Conservation (phyloP, 1,284 basidiomycete species). For the Anthracocystis panici-leucophaei region DNA sequence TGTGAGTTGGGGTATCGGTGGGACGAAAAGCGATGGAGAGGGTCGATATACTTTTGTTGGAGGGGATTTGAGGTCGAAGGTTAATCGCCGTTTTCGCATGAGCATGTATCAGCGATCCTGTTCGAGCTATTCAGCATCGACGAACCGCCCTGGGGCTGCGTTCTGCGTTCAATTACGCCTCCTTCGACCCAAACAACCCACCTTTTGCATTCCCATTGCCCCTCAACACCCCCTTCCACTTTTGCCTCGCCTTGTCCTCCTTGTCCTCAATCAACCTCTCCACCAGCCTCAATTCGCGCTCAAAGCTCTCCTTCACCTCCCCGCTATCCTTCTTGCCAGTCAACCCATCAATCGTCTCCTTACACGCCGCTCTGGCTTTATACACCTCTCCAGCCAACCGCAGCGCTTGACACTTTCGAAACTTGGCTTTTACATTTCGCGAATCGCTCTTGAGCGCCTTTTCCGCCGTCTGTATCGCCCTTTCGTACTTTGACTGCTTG, state of each 20-base stretch:
- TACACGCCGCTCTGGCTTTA: constrained; percentile 2
- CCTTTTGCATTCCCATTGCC: neutral
- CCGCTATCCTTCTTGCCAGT: neutral
- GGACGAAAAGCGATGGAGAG: no score
- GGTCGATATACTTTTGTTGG: no score
- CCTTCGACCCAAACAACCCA: neutral
- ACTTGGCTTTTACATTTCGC: constrained; percentile 37
- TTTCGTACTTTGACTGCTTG: constrained; percentile 16
- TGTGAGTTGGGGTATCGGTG: no score
- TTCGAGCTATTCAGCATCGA: no score
- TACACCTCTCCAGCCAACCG: constrained; percentile 18
- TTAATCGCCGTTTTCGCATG: no score
- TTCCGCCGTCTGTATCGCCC: constrained; percentile 24
- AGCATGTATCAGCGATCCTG: no score
- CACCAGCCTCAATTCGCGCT: constrained; percentile 18
- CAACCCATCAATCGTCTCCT: constrained; percentile 1
- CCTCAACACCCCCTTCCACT: constrained; percentile 40
- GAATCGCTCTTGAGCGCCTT: constrained; percentile 26
- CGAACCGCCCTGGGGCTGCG: no score
- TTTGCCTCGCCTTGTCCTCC: constrained; percentile 17
- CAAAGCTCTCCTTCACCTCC: constrained; percentile 11
- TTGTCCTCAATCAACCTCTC: constrained; percentile 19
- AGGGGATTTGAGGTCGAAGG: no score
- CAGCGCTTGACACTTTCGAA: constrained; percentile 25
- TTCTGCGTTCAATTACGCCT: no score